Base-by-base conservation (phyloP, 495 filamentous ascomycete genomes). In the Talaromyces thailandensis region DNA sequence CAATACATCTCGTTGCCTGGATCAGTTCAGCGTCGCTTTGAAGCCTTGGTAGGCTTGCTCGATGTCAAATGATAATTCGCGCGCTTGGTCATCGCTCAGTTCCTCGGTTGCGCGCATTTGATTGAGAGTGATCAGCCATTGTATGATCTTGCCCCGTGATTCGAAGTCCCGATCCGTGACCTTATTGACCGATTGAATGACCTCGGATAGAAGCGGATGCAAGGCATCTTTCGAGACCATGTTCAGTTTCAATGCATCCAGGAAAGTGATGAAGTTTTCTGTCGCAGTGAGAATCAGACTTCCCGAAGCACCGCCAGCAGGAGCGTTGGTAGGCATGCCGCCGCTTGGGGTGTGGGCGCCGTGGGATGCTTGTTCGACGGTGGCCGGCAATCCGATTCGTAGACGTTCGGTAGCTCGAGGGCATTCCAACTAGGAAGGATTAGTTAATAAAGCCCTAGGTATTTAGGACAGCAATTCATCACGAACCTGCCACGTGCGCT, bases 191-290 rank as follows among this genome's bases (percentile, higher is more conserved):
- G 89, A 89, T 63, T 96, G 93, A 45, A 99, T 99, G 11, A 96
- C 88, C 63, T 97, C 93, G 1, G 91, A 92, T 1, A 98, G 81
- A 1, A 98, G 79, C 18, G 95, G 95, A 68, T 99, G 95, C 16
- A 99, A 79, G 58, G 92, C 91, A 75, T 99, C 93, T 72, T 99
- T 99, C 6, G 92, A 92, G 12, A 92, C 78, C 74, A 96, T 84
- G 24, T 91, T 89, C 43, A 99, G 80, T 67, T 89, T 89, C 66
- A 98, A 80, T 24, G 94, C 95, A 73, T 99, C 95, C 52, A 99
- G 79, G 74, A 97, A 93, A 0, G 95, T 99, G 72, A 99, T 98
- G 70, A 99, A 99, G 70, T 96, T 92, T 73, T 98, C 91, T 4
- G 94, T 96, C 4, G 94, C 93, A 56, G 90, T 83, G 28, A 93